phyloP scores from a whole-genome alignment of 2,329 filamentous ascomycete species.

The Aspergillus quadrilineatus region DNA sequence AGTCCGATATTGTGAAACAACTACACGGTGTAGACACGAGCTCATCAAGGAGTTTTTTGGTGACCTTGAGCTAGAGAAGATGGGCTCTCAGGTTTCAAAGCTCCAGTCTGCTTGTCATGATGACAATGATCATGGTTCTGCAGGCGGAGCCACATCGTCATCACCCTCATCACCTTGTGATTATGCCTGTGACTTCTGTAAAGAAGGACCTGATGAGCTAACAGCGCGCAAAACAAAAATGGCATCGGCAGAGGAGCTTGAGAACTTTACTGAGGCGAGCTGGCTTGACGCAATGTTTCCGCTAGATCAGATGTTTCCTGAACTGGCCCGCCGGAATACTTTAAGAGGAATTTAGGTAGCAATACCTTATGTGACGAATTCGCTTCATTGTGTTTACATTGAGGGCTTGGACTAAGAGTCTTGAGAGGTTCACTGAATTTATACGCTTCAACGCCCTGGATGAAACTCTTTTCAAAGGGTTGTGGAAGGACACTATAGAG shows the following conservation, averaged over 20 bases:
- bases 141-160: neutral
- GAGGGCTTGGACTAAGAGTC: no score
- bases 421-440: no score
- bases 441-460: no score
- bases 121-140: neutral
- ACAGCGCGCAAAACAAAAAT: conserved; percentile 54
- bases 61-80: conserved; percentile 49
- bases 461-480: neutral
- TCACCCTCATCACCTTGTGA: conserved; percentile 55
- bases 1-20: conserved; percentile 78
- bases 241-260: conserved; percentile 19
- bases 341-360: neutral
- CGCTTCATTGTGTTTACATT: no score
- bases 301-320: conserved; percentile 21
- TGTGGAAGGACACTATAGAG: no score
- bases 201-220: conserved; percentile 60
- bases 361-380: neutral
- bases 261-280: conserved; percentile 14
- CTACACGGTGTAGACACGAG: conserved; percentile 69
- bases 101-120: conserved; percentile 33
- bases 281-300: conserved; percentile 8
- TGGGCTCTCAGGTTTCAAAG: conserved; percentile 27
- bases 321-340: neutral
- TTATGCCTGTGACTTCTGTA: conserved; percentile 77
- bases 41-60: conserved; percentile 77